phyloP scores from a whole-genome alignment of 805 yeast genomes.

The Kodamaea jinghongensis region DNA sequence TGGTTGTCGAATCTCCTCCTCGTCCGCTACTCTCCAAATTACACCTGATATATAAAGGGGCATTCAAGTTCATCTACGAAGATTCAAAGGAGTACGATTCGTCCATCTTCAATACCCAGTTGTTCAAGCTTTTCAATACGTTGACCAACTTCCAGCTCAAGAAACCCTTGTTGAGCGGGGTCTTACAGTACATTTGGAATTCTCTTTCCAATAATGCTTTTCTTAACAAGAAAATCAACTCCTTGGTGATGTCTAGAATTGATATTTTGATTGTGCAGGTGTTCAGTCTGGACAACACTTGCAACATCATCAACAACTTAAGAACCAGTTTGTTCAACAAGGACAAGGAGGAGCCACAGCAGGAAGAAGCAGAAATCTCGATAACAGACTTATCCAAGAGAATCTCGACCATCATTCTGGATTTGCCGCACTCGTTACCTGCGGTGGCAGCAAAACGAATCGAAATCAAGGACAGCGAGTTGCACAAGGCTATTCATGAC shows the following conservation, averaged over 20 bases:
- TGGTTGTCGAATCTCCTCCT: background rate
- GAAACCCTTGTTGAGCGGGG: slow-evolving; percentile 17
- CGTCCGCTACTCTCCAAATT: background rate
- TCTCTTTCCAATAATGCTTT: background rate
- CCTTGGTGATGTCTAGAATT: slow-evolving; percentile 8
- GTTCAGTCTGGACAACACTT: slow-evolving; percentile 9
- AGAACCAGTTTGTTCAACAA: slow-evolving; percentile 14
- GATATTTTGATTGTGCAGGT: background rate
- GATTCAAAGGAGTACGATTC: background rate
- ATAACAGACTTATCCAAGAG: background rate
- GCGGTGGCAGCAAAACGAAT: slow-evolving; percentile 4
- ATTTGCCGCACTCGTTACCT: slow-evolving; percentile 1
- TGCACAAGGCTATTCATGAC: background rate
- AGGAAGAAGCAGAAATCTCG: background rate
- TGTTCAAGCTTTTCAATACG: slow-evolving; percentile 18
- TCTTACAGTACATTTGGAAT: slow-evolving; percentile 10
- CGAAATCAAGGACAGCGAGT: background rate
- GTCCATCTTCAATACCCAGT: slow-evolving; percentile 15
- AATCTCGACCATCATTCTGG: background rate
- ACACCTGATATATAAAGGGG: background rate
- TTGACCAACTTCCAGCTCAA: slow-evolving; percentile 16
- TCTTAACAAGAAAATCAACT: slow-evolving; percentile 8
- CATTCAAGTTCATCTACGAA: slow-evolving; percentile 1
- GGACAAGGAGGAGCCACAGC: slow-evolving; percentile 1
- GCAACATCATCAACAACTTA: slow-evolving; percentile 14